Evolutionary conservation across 2,329 filamentous ascomycete species (phyloP).

Genomic region (Penicillium frequentans): DNA sequence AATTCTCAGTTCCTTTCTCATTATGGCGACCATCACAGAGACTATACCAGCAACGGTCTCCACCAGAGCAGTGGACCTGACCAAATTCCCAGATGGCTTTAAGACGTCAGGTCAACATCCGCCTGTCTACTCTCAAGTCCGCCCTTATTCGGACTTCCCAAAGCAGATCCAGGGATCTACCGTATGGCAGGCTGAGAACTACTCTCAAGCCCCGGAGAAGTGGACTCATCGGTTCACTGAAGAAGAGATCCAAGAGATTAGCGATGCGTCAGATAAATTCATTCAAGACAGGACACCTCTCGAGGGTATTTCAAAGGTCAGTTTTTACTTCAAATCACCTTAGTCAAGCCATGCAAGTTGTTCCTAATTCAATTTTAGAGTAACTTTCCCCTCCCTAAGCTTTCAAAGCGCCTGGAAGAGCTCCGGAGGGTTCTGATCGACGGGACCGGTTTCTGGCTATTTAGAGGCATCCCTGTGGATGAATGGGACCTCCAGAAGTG

Average conservation of each 20-base stretch:
- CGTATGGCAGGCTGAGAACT: conserved; percentile 68
- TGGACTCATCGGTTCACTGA: conserved; percentile 70
- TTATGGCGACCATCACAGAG: conserved; percentile 1
- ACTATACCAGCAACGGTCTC: background rate
- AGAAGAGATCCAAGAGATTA: conserved; percentile 66
- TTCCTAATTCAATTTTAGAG: conserved; percentile 8
- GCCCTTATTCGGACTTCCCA: conserved; percentile 67
- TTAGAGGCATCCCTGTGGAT: conserved; percentile 75
- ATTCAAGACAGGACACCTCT: conserved; percentile 62
- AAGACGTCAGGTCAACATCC: conserved; percentile 70
- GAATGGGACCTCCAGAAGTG: conserved; percentile 74
- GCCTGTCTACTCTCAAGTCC: conserved; percentile 62
- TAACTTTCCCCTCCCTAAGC: conserved; percentile 61
- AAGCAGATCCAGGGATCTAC: conserved; percentile 67
- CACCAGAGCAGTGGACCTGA: conserved; percentile 2
- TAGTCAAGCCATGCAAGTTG: background rate
- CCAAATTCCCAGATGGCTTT: conserved; percentile 61
- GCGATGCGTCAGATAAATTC: conserved; percentile 65
- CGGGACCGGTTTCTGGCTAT: conserved; percentile 82
- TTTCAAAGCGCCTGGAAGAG: conserved; percentile 53
- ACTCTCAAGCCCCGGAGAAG: conserved; percentile 58
- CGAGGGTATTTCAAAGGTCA: conserved; percentile 65
- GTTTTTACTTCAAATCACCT: background rate
- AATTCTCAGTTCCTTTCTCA: background rate
- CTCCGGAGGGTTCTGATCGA: conserved; percentile 68